These are phyloP conservation scores for Coccomyxa sp. DNA, from an alignment of 139 green algal genomes.

Conservation along the genomic window DNA sequence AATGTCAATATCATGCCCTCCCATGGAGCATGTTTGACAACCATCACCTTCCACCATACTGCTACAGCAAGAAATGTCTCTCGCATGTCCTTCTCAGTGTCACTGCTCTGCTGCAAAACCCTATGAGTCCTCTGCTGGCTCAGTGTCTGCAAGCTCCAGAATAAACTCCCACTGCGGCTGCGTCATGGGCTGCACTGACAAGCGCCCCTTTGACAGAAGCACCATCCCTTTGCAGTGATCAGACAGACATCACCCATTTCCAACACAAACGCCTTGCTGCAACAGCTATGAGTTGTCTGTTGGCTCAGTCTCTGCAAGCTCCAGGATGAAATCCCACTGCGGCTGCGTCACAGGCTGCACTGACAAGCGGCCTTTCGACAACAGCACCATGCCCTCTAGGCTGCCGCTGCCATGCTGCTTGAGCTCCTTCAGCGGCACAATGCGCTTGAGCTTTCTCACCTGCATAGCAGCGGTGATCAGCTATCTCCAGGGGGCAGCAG, in stretches of 20 bases:
- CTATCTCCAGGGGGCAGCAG: background rate
- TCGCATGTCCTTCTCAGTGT: no score
- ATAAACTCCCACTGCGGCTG: slow-evolving; percentile 33
- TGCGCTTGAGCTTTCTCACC: slow-evolving; percentile 19
- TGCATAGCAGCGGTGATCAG: background rate
- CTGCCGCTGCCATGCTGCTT: slow-evolving; percentile 35
- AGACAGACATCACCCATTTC: no score
- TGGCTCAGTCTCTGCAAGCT: slow-evolving; percentile 10
- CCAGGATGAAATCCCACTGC: slow-evolving; percentile 37
- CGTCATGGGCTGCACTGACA: slow-evolving; percentile 48
- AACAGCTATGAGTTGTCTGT: no score
- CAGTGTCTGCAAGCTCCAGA: slow-evolving; percentile 20
- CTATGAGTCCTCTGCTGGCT: background rate
- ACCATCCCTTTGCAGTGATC: slow-evolving; percentile 44
- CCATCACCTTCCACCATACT: no score
- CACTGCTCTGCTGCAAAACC: no score
- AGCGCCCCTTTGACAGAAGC: slow-evolving; percentile 38
- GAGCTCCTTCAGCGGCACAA: slow-evolving; percentile 51
- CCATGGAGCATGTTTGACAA: no score
- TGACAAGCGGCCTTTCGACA: slow-evolving; percentile 38
- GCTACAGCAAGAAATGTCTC: no score
- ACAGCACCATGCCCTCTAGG: slow-evolving; percentile 45
- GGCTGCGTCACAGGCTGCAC: slow-evolving; percentile 41
- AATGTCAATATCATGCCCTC: no score
- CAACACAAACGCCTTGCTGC: no score